These are phyloP conservation scores for Pseudocercospora fijiensis DNA, from an alignment of 2,329 filamentous ascomycete species.

Conservation along the genomic window DNA sequence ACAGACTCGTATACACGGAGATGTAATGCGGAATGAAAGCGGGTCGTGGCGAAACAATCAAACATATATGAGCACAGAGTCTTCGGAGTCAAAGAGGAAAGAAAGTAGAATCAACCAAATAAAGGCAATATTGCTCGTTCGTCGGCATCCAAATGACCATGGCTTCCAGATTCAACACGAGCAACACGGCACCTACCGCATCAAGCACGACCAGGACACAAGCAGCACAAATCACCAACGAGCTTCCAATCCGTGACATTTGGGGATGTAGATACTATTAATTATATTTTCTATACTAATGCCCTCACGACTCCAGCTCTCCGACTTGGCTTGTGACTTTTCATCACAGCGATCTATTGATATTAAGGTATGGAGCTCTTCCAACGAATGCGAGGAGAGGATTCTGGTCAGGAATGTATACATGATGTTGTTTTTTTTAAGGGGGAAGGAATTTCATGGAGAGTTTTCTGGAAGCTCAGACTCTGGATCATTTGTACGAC, in stretches of 20 bases:
- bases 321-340: neutral
- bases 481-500: neutral
- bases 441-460: neutral
- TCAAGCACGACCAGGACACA: neutral
- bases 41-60: neutral
- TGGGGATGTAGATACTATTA: slow-evolving; percentile 1
- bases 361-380: neutral
- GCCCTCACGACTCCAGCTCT: neutral
- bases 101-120: neutral
- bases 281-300: no score
- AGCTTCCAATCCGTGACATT: slow-evolving; percentile 19
- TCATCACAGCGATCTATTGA: neutral
- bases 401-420: neutral
- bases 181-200: neutral
- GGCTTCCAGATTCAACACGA: neutral
- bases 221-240: neutral
- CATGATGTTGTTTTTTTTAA: neutral
- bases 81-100: neutral
- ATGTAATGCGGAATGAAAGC: neutral
- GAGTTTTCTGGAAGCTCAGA: neutral
- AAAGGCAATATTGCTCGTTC: neutral
- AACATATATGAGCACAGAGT: neutral
- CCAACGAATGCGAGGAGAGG: neutral
- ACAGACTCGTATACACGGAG: neutral
- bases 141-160: neutral